Evolutionary conservation across 257 asterid species (phyloP).

Genomic region (Phtheirospermum japonicum): DNA sequence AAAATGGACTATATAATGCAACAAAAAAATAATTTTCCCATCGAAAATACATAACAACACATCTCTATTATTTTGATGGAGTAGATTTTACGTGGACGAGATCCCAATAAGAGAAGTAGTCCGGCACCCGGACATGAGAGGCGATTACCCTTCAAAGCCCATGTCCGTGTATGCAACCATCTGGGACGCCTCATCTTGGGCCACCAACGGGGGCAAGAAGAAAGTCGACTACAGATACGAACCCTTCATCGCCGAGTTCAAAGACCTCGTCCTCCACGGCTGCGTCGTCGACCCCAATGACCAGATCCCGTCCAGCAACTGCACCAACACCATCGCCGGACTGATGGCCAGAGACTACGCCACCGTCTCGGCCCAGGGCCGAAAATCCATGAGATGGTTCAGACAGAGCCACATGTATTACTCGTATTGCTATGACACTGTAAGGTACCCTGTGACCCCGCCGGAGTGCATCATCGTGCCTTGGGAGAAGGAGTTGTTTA

Average conservation of each 20-base stretch:
- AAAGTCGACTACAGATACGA: conserved; percentile 60
- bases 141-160: conserved; percentile 79
- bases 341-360: conserved; percentile 39
- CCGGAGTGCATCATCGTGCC: conserved; percentile 63
- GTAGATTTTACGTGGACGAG: conserved; percentile 67
- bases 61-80: no score
- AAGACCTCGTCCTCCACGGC: conserved; percentile 61
- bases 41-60: no score
- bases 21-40: no score
- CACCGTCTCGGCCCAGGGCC: conserved; percentile 33
- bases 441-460: conserved; percentile 57
- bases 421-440: conserved; percentile 57
- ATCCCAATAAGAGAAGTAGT: conserved; percentile 64
- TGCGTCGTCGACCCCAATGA: conserved; percentile 64
- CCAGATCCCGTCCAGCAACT: conserved; percentile 62
- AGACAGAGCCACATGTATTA: conserved; percentile 66
- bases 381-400: conserved; percentile 51
- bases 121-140: conserved; percentile 46
- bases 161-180: conserved; percentile 82
- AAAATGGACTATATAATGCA: no score
- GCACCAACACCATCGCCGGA: conserved; percentile 39
- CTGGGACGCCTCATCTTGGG: conserved; percentile 96
- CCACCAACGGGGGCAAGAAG: conserved; percentile 71
- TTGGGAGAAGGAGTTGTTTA: conserved; percentile 48
- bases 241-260: conserved; percentile 62